Percentiles rank a stretch among this genome's conserved stretches.
These are phyloP conservation scores for Davidsoniella virescens DNA, from an alignment of 2,329 filamentous ascomycete species.

Conservation along the genomic window DNA sequence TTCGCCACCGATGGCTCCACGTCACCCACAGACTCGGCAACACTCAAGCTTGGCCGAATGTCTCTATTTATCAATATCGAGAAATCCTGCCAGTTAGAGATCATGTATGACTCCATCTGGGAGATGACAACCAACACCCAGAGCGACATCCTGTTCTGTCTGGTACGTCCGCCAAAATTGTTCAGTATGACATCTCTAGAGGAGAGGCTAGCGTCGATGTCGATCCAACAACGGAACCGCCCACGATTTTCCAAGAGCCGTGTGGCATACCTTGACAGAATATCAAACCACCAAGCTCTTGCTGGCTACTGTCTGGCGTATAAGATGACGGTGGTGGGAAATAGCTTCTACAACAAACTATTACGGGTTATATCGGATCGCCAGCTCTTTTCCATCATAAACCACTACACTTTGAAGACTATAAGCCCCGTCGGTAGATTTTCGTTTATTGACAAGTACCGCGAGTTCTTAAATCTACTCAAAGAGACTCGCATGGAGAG, in stretches of 20 bases:
- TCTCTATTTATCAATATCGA: slow-evolving; percentile 25
- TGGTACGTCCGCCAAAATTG: slow-evolving; percentile 34
- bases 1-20: slow-evolving; percentile 28
- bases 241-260: slow-evolving; percentile 1
- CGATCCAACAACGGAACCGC: not conserved
- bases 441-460: slow-evolving; percentile 6
- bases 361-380: not conserved
- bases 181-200: slow-evolving; percentile 20
- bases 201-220: not conserved
- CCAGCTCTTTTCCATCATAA: slow-evolving; percentile 3
- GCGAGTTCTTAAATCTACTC: slow-evolving; percentile 18
- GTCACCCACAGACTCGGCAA: slow-evolving; percentile 18
- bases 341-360: not conserved
- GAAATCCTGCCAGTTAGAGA: slow-evolving; percentile 24
- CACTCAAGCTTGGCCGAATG: slow-evolving; percentile 27
- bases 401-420: slow-evolving; percentile 3
- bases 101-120: slow-evolving; percentile 32
- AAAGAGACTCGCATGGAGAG: slow-evolving; percentile 20
- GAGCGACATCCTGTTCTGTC: slow-evolving; percentile 31
- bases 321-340: slow-evolving; percentile 3
- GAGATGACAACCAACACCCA: slow-evolving; percentile 25
- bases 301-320: slow-evolving; percentile 7
- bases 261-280: not conserved
- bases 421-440: not conserved
- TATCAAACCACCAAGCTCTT: slow-evolving; percentile 4